Base-by-base conservation (phyloP, 2,329 filamentous ascomycete species). In the Byssochlamys sp. region DNA sequence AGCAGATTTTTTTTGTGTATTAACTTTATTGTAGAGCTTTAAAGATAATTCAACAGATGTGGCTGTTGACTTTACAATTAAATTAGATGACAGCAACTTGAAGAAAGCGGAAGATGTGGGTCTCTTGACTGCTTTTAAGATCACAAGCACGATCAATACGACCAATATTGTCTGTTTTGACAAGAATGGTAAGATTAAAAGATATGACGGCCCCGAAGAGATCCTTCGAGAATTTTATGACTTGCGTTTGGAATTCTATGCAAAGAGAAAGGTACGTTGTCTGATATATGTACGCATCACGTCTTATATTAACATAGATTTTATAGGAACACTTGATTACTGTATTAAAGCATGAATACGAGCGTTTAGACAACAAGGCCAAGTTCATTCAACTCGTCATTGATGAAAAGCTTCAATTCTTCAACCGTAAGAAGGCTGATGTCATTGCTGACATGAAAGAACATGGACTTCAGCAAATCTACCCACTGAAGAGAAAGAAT, bases 371-470 rank as follows among this genome's bases (percentile, higher is more conserved):
- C 70, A 97, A 97, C 68, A 92, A 97, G 75, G 90, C 91, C 52
- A 85, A 91, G 53, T 99, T 99, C 73, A 85, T 99, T 64, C 83
- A 88, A 70, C 95, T 96, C 81, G 97, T 99, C 67, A 96, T 97
- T 64, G 91, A 96, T 61, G 85, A 86, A 59, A 86, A 94, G 66
- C 83, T 99, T 14, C 78, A 90, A 2, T 89, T 99, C 50, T 90
- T 88, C 52, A 95, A 89, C 77, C 97, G 97, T 82, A 95, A 90
- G 82, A 97, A 96, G 81, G 72, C 80, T 4, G 79, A 87, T 1
- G 84, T 99, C 24, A 86, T 97, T 39, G 78, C 82, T 54, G 94
- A 99, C 74, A 83, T 99, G 60, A 87, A 89, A 66, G 85, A 90
- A 61, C 85, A 88, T 64, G 84, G 88, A n/a, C n/a, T n/a, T n/a